Base-by-base conservation (phyloP, 345 rosid genomes). In the Kernera saxatilis region DNA sequence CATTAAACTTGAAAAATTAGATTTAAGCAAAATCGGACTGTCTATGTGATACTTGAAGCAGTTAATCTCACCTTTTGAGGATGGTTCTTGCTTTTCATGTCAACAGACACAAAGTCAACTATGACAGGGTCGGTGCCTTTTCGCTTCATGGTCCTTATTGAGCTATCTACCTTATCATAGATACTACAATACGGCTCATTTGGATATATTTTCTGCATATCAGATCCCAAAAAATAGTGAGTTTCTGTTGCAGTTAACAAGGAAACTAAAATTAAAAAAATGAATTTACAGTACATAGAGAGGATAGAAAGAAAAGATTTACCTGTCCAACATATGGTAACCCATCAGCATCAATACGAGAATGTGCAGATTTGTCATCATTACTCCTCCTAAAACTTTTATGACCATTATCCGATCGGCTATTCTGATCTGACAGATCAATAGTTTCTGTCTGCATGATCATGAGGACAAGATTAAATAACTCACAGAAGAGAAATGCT, bases 271-370 rank as follows among this genome's bases (percentile, higher is more conserved):
- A 64, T 15, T 14, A 23, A 13, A 44, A 44, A 57, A 51, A 30
- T 14, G 23, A 60, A 69, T 14, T 22, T 40, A 67, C 53, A 67
- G 53, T 12, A 19, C 43, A 54, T 39, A 10, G 25, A 19, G 36
- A 54, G 23, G 46, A 41, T 37, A 10, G 21, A 64, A 58, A 55
- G 39, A 40, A 63, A 29, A 49, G 17, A 30, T 83, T 54, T 60
- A 89, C 99, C 96, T 94, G 96, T 69, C 97, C 96, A 78, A 91
- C 86, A 81, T 83, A 84, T 27, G 97, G 97, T 81, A 91, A 93
- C 50, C 99, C 99, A 79, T 89, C 99, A 8, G 87, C 79, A 82
- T 91, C 98, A 69, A 93, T 82, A 71, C 44, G 26, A 71, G 89
- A 68, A 75, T 81, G 85, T 45, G 30, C 52, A 25, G 89, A 75